Percentiles rank a stretch among this genome's conserved stretches.
Conservation (phyloP, 2,329 filamentous ascomycete genomes). For the Mycosphaerella arachidis region DNA sequence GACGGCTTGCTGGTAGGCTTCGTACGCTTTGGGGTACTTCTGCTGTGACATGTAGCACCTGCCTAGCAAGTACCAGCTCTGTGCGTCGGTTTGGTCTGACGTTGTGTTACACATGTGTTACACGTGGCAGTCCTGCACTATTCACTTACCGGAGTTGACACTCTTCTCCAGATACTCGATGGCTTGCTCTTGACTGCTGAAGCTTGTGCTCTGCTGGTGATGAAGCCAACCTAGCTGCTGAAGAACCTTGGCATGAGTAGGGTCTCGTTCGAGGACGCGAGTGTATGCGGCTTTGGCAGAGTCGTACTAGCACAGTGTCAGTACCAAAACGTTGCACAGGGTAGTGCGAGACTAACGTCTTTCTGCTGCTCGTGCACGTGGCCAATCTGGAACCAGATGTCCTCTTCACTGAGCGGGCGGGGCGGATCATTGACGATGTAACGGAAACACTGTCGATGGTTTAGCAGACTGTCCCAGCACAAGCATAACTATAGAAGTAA, state of each 20-base stretch:
- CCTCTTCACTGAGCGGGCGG: constrained; percentile 87
- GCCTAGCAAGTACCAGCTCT: constrained; percentile 97
- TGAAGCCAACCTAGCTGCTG: constrained; percentile 97
- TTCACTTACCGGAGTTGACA: constrained; percentile 72
- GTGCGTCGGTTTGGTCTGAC: constrained; percentile 84
- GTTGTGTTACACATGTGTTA: constrained; percentile 20
- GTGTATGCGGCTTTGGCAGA: constrained; percentile 88
- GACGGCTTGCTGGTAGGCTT: constrained; percentile 96
- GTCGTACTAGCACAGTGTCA: constrained; percentile 64
- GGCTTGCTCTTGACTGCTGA: constrained; percentile 87
- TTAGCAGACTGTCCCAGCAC: constrained; percentile 19
- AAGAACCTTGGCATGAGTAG: constrained; percentile 94
- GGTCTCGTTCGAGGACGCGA: constrained; percentile 87
- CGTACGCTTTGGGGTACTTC: constrained; percentile 97
- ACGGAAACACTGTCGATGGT: constrained; percentile 76
- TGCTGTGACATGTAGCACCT: constrained; percentile 99
- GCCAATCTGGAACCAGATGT: constrained; percentile 99
- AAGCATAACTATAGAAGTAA: background rate
- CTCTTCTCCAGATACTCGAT: constrained; percentile 98
- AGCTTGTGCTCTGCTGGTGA: constrained; percentile 90
- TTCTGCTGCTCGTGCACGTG: constrained; percentile 99
- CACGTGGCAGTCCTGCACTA: background rate
- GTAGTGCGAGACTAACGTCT: constrained; percentile 62
- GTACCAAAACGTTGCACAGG: constrained; percentile 8
- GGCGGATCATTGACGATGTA: constrained; percentile 94